Conservation (phyloP, 140 eudicot species). For the Flaveria floridana region DNA sequence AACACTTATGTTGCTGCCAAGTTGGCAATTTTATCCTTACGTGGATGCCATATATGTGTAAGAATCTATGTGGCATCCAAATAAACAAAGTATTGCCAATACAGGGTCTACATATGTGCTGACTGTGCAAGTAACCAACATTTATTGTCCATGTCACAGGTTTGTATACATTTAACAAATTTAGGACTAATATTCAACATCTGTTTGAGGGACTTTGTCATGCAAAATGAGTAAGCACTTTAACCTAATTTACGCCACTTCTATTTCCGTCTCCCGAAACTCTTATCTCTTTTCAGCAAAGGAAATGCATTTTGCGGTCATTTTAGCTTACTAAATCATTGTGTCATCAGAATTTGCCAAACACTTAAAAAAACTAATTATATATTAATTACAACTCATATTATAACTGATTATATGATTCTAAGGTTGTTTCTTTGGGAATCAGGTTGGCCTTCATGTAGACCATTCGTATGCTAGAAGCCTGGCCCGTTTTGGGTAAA, state of each 20-base stretch:
- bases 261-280: neutral
- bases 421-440: too few relatives aligned
- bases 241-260: neutral
- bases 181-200: neutral
- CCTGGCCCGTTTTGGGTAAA: too few relatives aligned
- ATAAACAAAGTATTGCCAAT: neutral
- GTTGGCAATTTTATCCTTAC: neutral
- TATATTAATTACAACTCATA: too few relatives aligned
- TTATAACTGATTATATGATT: too few relatives aligned
- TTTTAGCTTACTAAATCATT: neutral
- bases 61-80: constrained; percentile 4
- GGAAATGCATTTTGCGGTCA: neutral
- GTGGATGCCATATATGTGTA: neutral
- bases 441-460: too few relatives aligned
- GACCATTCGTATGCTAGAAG: too few relatives aligned
- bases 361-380: too few relatives aligned
- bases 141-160: neutral
- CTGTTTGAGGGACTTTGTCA: neutral
- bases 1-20: neutral
- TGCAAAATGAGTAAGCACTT: neutral
- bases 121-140: neutral
- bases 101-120: neutral
- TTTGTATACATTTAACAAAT: neutral
- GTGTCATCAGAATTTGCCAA: too few relatives aligned
- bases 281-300: neutral